Evolutionary conservation across 306 rosid genomes (phyloP), one percentile per base, ranked within the genome.

Genomic region (Rosa chinensis): DNA sequence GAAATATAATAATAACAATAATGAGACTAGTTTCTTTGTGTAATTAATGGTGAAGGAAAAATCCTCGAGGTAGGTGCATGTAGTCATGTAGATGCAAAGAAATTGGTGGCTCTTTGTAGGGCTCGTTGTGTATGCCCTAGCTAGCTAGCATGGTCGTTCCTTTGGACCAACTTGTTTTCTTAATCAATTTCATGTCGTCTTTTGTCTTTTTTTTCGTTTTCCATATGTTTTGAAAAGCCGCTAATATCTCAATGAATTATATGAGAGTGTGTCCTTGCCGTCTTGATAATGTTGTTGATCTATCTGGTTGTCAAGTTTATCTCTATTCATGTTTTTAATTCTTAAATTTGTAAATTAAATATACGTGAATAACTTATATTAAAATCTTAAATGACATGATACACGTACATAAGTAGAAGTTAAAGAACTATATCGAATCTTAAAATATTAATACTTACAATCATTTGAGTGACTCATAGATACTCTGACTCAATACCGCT

Each of bases 41-140:
- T 55, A 42, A 56, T 64, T 16, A 59, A 64, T 44, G 35, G 7
- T 28, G 47, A 21, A 66, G 50, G 42, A 64, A 77, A 77, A 81
- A 48, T 40, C 69, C 72, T 70, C 11, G 42, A 12, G 48, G 74
- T 78, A 74, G 78, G 78, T 81, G 77, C 3, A 16, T 37, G n/a
- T n/a, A n/a, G n/a, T n/a, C n/a, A n/a, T n/a, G 52, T 59, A 43
- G 72, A 52, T 25, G 45, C 72, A 63, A 43, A 18, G 74, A 63
- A 68, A 32, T 52, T 28, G 44, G 73, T 48, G 40, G 32, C 53
- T 55, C 63, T 62, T 58, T 70, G 64, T 78, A 55, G 76, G 48
- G 40, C 43, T 39, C n/a, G 44, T 28, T n/a, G 18, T 58, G 11
- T 23, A 74, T 59, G 25, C 16, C 47, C 47, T 43, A 43, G 18